Evolutionary conservation across 306 rosid species (phyloP), one percentile per base, ranked within the genome.

Genomic region (Gastrolobium bilobum): DNA sequence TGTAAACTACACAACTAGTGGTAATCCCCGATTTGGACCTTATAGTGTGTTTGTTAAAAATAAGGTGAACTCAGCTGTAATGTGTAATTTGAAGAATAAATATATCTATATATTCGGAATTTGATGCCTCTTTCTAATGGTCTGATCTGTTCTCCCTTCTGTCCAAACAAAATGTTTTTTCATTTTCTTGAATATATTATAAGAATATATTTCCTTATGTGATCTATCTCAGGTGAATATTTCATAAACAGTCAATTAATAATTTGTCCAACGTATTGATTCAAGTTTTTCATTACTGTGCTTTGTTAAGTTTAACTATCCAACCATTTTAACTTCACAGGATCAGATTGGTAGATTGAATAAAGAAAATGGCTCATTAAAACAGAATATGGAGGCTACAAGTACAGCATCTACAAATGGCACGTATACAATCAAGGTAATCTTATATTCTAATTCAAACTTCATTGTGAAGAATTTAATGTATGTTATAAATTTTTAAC

Each of bases 311-410:
- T 79, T 52, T 74, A 71, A 80, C 58, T 10, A 33, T 80, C 59
- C 66, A 6, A 35, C 29, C 68, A n/a, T 77, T 75, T 83, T 10
- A 75, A 73, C 85, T 79, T 81, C 60, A 73, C 86, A 95, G 99
- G 97, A 88, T 65, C 92, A 87, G 33, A 91, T 91, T 71, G 82
- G 64, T 77, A 85, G 91, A 85, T 79, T 95, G 85, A 84, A 76
- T 82, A 91, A 84, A 84, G 99, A 95, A 88, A 89, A 95, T 70
- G 97, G 92, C 77, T 89, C 90, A 14, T 81, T 95, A 75, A 95
- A 91, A 79, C 95, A 88, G 73, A 90, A 79, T 81, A 74, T 91
- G 86, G 98, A 94, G 34, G 68, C 86, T 81, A 81, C 88, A 37
- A 83, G 82, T 85, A 65, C 90, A 57, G 79, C 84, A 72, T 80